Base-by-base conservation (phyloP, 1,139 yeast species). In the Blastobotrys proliferans region DNA sequence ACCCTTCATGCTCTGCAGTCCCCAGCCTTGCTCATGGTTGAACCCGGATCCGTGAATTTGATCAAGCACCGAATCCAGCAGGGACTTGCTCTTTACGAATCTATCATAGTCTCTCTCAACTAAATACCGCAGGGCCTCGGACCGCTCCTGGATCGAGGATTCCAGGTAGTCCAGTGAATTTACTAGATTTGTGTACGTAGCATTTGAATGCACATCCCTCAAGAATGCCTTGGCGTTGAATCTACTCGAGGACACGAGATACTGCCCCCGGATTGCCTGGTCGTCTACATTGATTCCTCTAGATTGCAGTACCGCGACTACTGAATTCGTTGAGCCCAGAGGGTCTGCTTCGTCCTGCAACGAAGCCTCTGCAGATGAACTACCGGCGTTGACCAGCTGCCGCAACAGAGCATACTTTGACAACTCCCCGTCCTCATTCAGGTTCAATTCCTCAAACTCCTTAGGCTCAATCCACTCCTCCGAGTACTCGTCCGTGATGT, bases 1-100 rank as follows among this genome's bases (percentile, higher is more conserved):
- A 34, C 54, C 40, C 50, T 63, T 53, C 29, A 68, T 50, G 6
- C 35, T 45, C 6, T 45, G 54, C 26, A 66, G 50, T 3, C 69
- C 68, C 60, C 63, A 65, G 13, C 57, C 62, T 9, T 60, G 50
- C 18, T 68, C 72, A 22, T 68, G 66, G 35, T 54, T 55, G 44
- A 70, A 59, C 5, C 72, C 72, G 21, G 66, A 53, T 32, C 61
- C 54, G 25, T 69, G 63, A 51, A 79, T 75, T 49, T 76, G 79
- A 20, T 64, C 66, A 48, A 77, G 73, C 3, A 81, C 78, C 25
- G 73, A 70, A 55, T 81, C 88, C 18, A 82, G 62, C 9, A 76
- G 68, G 14, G 83, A 76, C 61, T 92, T 92, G 44, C 90, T 79
- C 54, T 79, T 77, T 39, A 90, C 83, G 53, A 88, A 87, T 53